phyloP scores from a whole-genome alignment of 495 filamentous ascomycete genomes.

The Aspergillus conjunctus region DNA sequence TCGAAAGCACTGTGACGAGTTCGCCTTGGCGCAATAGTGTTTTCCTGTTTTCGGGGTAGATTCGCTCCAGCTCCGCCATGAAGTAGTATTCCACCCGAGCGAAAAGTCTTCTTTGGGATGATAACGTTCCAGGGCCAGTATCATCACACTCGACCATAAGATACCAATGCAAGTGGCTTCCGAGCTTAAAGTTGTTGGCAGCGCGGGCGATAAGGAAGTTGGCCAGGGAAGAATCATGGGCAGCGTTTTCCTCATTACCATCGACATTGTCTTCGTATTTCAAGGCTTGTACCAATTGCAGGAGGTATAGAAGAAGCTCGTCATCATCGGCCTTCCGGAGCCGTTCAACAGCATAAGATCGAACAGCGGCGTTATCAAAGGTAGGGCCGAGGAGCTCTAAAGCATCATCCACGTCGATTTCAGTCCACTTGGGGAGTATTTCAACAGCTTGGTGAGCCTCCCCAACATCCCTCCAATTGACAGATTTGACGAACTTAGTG shows the following conservation, averaged over 20 bases:
- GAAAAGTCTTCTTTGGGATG: conserved; percentile 79
- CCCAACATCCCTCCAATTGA: conserved; percentile 85
- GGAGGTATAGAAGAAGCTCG: conserved; percentile 86
- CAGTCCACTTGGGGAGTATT: conserved; percentile 90
- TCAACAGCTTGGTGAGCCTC: conserved; percentile 88
- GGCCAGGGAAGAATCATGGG: conserved; percentile 84
- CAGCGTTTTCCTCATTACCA: conserved; percentile 59
- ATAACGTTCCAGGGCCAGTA: conserved; percentile 66
- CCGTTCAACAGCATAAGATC: conserved; percentile 91
- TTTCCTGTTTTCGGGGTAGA: conserved; percentile 66
- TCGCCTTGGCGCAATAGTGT: conserved; percentile 86
- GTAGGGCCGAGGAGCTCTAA: conserved; percentile 90
- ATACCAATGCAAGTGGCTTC: conserved; percentile 97
- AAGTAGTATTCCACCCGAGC: conserved; percentile 93
- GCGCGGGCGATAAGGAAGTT: conserved; percentile 87
- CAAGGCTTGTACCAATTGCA: conserved; percentile 94
- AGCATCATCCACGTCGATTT: conserved; percentile 96
- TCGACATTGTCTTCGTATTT: conserved; percentile 84
- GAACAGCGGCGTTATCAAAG: conserved; percentile 83
- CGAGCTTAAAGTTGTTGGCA: conserved; percentile 80
- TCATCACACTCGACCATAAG: conserved; percentile 97
- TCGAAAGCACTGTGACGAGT: conserved; percentile 80
- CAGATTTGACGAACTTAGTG: conserved; percentile 97
- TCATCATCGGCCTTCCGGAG: conserved; percentile 91
- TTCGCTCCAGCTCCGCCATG: conserved; percentile 73